These are phyloP conservation scores for Coemansia sp. DNA, from an alignment of 192 early-diverging fungal species.

Conservation along the genomic window DNA sequence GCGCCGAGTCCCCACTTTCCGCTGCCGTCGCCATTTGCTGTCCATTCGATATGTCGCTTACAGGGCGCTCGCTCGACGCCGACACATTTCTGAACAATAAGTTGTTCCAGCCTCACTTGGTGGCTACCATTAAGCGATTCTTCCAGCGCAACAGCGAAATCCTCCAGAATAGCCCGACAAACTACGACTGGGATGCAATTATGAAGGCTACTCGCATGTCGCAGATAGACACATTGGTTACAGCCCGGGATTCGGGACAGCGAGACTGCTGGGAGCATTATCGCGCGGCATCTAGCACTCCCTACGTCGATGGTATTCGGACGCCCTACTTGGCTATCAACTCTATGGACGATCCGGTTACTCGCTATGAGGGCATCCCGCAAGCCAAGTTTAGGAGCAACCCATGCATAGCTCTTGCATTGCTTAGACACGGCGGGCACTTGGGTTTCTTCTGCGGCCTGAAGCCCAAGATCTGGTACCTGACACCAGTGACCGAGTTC, in stretches of 20 bases:
- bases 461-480: constrained; percentile 55
- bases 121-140: constrained; percentile 54
- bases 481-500: constrained; percentile 63
- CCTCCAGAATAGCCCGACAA: constrained; percentile 24
- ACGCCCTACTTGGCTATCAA: constrained; percentile 78
- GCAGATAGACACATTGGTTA: constrained; percentile 77
- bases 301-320: constrained; percentile 58
- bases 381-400: constrained; percentile 70
- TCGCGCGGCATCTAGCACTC: constrained; percentile 56
- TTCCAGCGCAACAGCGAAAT: constrained; percentile 44
- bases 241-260: constrained; percentile 69
- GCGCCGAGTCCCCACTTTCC: constrained; percentile 63
- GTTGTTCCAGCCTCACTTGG: constrained; percentile 61
- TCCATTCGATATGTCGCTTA: constrained; percentile 71
- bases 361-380: constrained; percentile 64
- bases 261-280: constrained; percentile 82
- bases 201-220: constrained; percentile 60
- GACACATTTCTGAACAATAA: constrained; percentile 54
- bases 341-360: constrained; percentile 87
- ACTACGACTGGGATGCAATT: constrained; percentile 56
- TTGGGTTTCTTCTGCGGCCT: constrained; percentile 69
- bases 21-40: constrained; percentile 79
- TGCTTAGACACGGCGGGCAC: constrained; percentile 81
- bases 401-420: constrained; percentile 72
- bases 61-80: constrained; percentile 39